Evolutionary conservation across 495 filamentous ascomycete species (phyloP), one percentile per base, ranked within the genome.

Genomic region (Elasticomyces elasticus): DNA sequence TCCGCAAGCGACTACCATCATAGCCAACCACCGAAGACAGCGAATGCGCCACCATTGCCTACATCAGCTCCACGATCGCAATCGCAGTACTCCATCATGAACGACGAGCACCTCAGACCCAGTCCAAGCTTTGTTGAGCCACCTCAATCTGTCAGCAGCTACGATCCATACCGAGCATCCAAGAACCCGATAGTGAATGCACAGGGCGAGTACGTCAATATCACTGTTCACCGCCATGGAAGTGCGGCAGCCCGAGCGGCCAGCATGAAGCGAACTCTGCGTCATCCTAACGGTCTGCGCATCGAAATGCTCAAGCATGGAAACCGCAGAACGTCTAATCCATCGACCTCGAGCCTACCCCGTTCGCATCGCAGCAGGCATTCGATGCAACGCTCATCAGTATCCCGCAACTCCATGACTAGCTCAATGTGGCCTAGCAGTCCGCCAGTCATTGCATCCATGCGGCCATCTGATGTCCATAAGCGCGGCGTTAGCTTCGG

Each of bases 1-100:
- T 94, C 90, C 1, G 74, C 84, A 17, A 92, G 87, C 66, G 90
- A 96, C 65, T 87, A 89, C 60, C 87, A 95, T 59, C 85, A 94
- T 63, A 76, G 83, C 52, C 82, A 79, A 50, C 75, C 75, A 17
- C 37, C 54, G 17, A 69, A 67, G 2, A 69, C 70, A 51, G 71
- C 43, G 72, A 72, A 60, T 67, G 73, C 46, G 26, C 57, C 58
- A 35, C 67, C 53, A 38, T 49, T 63, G 56, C 61, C 64, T n/a
- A n/a, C n/a, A 22, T 50, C 64, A 13, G 72, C 69, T 13, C 69
- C 71, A 20, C 76, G 79, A 41, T 73, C 74, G 37, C 74, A 77
- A 27, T 89, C 87, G 5, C 79, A 80, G 23, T 85, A 85, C 55
- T 89, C 86, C 0, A 77, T 88, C 49, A 74, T 87, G 48, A 82